A percentile compares a stretch with the other conserved stretches of the same genome.
These are phyloP conservation scores for Beauveria sp. DNA, from an alignment of 2,329 filamentous ascomycete species.

Conservation along the genomic window DNA sequence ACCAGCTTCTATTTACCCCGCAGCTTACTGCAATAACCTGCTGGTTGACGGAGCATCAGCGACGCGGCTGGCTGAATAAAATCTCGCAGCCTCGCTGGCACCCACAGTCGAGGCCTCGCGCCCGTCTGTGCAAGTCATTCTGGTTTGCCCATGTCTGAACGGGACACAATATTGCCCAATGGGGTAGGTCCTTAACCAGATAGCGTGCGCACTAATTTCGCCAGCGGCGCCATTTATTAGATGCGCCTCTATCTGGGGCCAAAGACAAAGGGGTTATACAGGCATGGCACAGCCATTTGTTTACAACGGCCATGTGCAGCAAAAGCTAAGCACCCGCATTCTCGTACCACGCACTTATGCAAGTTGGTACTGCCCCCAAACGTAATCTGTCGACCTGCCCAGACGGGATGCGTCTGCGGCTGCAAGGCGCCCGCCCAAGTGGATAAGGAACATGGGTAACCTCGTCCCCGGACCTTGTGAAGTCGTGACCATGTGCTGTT, in stretches of 20 bases:
- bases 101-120: neutral
- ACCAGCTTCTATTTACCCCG: neutral
- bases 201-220: neutral
- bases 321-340: neutral
- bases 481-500: neutral
- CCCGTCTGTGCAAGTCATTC: neutral
- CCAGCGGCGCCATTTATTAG: neutral
- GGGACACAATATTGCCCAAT: neutral
- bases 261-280: neutral
- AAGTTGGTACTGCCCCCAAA: neutral
- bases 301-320: neutral
- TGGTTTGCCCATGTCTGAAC: neutral
- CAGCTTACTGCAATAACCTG: neutral
- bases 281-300: neutral
- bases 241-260: neutral
- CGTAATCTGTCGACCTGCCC: constrained; percentile 3
- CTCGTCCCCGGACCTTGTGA: neutral
- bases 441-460: neutral
- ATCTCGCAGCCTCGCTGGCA: neutral
- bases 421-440: neutral
- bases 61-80: neutral
- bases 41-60: too few relatives aligned
- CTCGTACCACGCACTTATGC: neutral
- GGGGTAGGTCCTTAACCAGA: neutral
- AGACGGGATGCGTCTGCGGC: constrained; percentile 6